Evolutionary conservation across 768 basidiomycete genomes (phyloP).

Genomic region (Pulveroboletus sp.): DNA sequence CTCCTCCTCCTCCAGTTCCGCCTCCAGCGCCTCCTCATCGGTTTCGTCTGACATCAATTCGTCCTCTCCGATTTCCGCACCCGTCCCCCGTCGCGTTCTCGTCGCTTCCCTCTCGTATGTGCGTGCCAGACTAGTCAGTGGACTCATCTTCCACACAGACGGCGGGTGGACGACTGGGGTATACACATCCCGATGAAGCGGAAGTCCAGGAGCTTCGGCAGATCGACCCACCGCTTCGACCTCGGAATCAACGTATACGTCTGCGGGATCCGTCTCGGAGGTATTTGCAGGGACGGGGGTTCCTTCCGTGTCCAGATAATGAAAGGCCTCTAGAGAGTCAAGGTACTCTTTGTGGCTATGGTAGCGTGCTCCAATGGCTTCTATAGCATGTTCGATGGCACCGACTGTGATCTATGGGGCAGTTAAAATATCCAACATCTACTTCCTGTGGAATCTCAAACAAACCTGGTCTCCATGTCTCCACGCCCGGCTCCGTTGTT

Average conservation of each 20-base stretch:
- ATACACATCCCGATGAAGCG: constrained; percentile 31
- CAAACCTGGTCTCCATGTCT: constrained; percentile 40
- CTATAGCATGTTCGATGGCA: constrained; percentile 47
- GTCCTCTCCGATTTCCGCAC: constrained; percentile 16
- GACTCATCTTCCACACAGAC: constrained; percentile 5
- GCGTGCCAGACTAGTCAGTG: constrained; percentile 13
- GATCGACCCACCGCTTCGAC: neutral
- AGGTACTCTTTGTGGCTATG: constrained; percentile 41
- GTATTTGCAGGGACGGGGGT: neutral
- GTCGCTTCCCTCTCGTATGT: constrained; percentile 24
- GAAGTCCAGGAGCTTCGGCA: constrained; percentile 5
- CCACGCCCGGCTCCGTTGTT: constrained; percentile 60
- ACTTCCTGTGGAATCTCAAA: neutral
- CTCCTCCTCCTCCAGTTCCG: constrained; percentile 42
- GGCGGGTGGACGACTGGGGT: constrained; percentile 36
- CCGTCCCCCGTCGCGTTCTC: constrained; percentile 14
- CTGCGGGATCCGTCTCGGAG: constrained; percentile 8
- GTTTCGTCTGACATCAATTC: constrained; percentile 30
- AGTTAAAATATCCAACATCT: neutral
- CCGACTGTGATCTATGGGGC: constrained; percentile 36
- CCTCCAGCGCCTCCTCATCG: constrained; percentile 35
- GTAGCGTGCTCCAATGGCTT: constrained; percentile 39
- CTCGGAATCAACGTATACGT: constrained; percentile 4
- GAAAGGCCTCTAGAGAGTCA: constrained; percentile 25
- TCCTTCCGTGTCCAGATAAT: constrained; percentile 1